Base-by-base conservation (phyloP, 164 flowering plant species). In the Berberis thunbergii region DNA sequence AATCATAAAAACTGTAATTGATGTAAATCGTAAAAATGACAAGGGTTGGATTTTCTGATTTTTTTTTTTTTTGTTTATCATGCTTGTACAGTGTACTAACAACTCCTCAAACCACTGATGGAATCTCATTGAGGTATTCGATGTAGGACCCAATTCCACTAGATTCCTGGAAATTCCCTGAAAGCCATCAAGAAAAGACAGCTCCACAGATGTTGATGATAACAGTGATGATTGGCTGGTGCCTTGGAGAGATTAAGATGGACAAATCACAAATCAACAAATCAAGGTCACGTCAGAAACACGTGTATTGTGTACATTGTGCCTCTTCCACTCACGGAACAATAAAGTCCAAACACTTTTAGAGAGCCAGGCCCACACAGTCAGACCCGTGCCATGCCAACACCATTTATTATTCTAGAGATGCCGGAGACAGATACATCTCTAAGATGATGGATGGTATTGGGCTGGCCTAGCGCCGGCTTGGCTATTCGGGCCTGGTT, bases 271-370 rank as follows among this genome's bases (percentile, higher is more conserved):
- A 38, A 39, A 12, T n/a, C 13, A 56, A 2, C 6, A 3, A 6
- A 43, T 42, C 10, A 42, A 2, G 4, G 43, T 7, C 46, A 58
- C 43, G 61, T 58, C 61, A 58, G 61, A 45, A 3, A 3, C 65
- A 50, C 57, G 26, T 49, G 40, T 41, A 12, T 64, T 11, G 58
- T 66, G 63, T 66, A 59, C 63, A 43, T 59, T 66, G 63, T 40
- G 52, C 50, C 56, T 62, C 64, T 41, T 49, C 64, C 48, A 50
- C 57, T 62, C 12, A 0, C 43, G 0, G 7, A 56, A 40, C 40
- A 43, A 56, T 3, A 39, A 56, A 49, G 3, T n/a, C 38, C 41
- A 38, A 13, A 39, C 13, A 4, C 7, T 26, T 54, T 10, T 53
- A 48, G 10, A 52, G 54, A 26, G 26, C 26, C 26, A 26, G 0